A percentile compares a stretch with the other conserved stretches of the same genome.
These are phyloP conservation scores for Claviceps sp. DNA, from an alignment of 2,329 filamentous ascomycete species.

Conservation along the genomic window DNA sequence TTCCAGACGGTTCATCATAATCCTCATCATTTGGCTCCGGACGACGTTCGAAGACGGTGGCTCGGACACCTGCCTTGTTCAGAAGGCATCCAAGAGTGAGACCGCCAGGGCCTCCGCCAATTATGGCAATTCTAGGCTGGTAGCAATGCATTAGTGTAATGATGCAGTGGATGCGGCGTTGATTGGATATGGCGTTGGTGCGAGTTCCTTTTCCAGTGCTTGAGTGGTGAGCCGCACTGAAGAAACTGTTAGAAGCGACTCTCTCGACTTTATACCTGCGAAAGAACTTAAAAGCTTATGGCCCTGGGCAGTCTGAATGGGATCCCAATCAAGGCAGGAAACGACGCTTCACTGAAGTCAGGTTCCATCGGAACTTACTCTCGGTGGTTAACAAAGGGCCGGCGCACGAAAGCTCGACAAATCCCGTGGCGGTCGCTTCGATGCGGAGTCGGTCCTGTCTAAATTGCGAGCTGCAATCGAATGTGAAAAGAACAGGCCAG, in stretches of 20 bases:
- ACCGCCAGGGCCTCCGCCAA: constrained; percentile 32
- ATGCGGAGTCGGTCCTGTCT: background rate
- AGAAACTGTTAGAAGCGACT: background rate
- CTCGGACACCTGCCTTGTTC: constrained; percentile 21
- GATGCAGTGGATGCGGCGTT: background rate
- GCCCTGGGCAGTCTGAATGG: background rate
- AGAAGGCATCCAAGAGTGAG: constrained; percentile 34
- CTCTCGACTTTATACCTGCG: background rate
- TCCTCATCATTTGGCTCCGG: constrained; percentile 14
- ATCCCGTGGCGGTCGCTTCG: background rate
- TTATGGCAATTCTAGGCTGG: constrained; percentile 24
- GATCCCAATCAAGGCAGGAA: background rate
- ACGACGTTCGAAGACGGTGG: constrained; percentile 23
- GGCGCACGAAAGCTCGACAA: background rate
- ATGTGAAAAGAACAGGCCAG: no score
- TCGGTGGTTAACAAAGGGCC: background rate
- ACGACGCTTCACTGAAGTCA: background rate
- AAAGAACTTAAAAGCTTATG: background rate
- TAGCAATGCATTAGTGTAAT: background rate
- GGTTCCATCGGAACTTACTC: background rate
- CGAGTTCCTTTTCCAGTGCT: background rate
- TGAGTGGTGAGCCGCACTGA: background rate
- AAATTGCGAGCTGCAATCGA: no score
- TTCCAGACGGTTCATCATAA: constrained; percentile 22
- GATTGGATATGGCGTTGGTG: background rate